These are phyloP conservation scores for Mycosphaerella sp. DNA, from an alignment of 2,329 filamentous ascomycete genomes.

Conservation along the genomic window DNA sequence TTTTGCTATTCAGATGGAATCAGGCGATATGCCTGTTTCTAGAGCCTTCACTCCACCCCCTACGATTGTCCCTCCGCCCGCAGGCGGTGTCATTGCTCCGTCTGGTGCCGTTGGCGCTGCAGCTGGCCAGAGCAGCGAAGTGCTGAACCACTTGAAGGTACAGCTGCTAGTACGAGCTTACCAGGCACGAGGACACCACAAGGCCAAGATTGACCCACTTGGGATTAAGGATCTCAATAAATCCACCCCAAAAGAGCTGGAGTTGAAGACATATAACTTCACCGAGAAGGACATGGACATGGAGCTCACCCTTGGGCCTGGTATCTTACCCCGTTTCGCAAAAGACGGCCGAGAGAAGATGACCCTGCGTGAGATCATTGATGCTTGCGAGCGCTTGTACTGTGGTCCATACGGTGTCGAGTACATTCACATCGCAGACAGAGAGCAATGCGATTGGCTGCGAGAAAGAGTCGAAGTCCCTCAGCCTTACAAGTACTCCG, in stretches of 20 bases:
- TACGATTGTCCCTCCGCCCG: constrained; percentile 76
- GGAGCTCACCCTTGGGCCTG: constrained; percentile 86
- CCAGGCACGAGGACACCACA: constrained; percentile 96
- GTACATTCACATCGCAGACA: constrained; percentile 97
- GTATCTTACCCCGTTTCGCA: constrained; percentile 91
- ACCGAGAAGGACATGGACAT: constrained; percentile 88
- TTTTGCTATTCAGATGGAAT: constrained; percentile 60
- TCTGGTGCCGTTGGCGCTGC: constrained; percentile 62
- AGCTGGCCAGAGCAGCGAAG: constrained; percentile 65
- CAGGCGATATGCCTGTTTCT: constrained; percentile 93
- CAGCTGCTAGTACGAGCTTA: constrained; percentile 96
- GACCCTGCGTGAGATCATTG: constrained; percentile 91
- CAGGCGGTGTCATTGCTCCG: constrained; percentile 67
- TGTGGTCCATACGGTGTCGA: constrained; percentile 96
- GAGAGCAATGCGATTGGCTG: constrained; percentile 97
- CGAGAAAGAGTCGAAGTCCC: constrained; percentile 91
- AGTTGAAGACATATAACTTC: constrained; percentile 91
- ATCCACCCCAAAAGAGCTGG: constrained; percentile 69
- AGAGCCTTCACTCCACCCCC: constrained; percentile 95
- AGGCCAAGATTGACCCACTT: constrained; percentile 93
- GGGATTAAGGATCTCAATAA: constrained; percentile 63
- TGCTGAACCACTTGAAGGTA: constrained; percentile 96
- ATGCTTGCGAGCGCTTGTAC: constrained; percentile 89
- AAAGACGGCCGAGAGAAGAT: constrained; percentile 86
- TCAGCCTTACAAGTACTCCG: constrained; percentile 90